phyloP scores from a whole-genome alignment of 495 filamentous ascomycete species.

The Bacidia gigantensis region DNA sequence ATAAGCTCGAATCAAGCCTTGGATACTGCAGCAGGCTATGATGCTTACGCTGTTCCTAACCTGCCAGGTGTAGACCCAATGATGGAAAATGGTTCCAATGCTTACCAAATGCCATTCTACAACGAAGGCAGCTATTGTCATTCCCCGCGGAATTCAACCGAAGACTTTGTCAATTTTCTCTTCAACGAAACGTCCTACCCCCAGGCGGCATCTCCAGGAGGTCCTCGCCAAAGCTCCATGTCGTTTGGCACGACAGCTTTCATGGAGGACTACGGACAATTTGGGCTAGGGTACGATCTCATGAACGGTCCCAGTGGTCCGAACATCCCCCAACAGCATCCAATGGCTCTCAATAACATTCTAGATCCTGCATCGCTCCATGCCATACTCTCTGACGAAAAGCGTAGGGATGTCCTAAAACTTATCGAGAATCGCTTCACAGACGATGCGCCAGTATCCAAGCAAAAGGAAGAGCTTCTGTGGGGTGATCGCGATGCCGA shows the following conservation, averaged over 20 bases:
- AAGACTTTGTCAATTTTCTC: slow-evolving; percentile 83
- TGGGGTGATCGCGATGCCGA: slow-evolving; percentile 63
- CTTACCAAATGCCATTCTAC: slow-evolving; percentile 69
- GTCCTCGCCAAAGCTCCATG: slow-evolving; percentile 14
- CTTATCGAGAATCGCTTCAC: slow-evolving; percentile 72
- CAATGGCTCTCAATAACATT: slow-evolving; percentile 85
- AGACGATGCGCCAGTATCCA: slow-evolving; percentile 56
- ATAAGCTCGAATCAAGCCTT: slow-evolving; percentile 8
- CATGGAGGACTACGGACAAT: slow-evolving; percentile 15
- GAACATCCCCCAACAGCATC: slow-evolving; percentile 39
- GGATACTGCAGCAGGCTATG: slow-evolving; percentile 10
- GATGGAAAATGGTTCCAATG: slow-evolving; percentile 51
- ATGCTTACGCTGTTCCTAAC: slow-evolving; percentile 5
- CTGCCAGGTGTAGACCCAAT: slow-evolving; percentile 11
- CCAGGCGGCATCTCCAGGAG: slow-evolving; percentile 20
- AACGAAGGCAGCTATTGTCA: slow-evolving; percentile 67
- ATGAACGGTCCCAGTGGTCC: slow-evolving; percentile 11
- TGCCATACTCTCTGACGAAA: slow-evolving; percentile 73
- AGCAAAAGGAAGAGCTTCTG: slow-evolving; percentile 63
- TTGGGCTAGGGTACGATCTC: slow-evolving; percentile 7
- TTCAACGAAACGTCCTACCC: slow-evolving; percentile 50
- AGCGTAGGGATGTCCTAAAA: slow-evolving; percentile 69
- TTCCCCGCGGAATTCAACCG: slow-evolving; percentile 78
- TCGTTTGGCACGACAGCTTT: slow-evolving; percentile 17
- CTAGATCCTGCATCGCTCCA: slow-evolving; percentile 72